Percentiles rank a stretch among this genome's conserved stretches.
phyloP scores from a whole-genome alignment of 306 rosid species.

The Cicer pinnatifidum region DNA sequence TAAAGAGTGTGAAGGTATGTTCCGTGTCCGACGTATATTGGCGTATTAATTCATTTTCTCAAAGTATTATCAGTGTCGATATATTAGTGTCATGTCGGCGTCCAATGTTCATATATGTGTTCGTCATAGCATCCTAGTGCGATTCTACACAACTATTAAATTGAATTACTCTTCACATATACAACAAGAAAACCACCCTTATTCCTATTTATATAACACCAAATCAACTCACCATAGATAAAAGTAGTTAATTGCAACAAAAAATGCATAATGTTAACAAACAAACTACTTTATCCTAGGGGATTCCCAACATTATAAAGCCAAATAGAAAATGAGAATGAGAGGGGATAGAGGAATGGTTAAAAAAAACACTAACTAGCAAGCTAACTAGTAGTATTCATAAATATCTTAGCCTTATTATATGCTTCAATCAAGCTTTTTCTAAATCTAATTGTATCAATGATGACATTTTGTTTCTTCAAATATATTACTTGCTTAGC shows the following conservation, averaged over 20 bases:
- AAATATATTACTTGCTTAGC: slow-evolving; percentile 15
- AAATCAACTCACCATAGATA: not conserved
- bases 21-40: no score
- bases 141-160: not conserved
- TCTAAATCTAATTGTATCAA: slow-evolving; percentile 44
- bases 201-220: not conserved
- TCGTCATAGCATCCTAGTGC: not conserved
- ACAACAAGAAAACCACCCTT: not conserved
- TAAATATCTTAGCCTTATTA: slow-evolving; percentile 37
- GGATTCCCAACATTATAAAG: no score
- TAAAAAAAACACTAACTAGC: not conserved
- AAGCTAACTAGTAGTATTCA: slow-evolving; percentile 1
- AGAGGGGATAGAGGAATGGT: not conserved
- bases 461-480: slow-evolving; percentile 43
- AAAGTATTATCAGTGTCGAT: no score
- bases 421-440: slow-evolving; percentile 27
- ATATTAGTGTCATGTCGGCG: no score
- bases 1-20: no score
- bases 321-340: no score
- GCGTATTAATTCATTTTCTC: no score
- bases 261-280: no score
- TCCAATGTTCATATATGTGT: no score
- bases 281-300: no score
- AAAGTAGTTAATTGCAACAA: no score
- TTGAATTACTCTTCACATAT: not conserved